Evolutionary conservation across 2,329 filamentous ascomycete species (phyloP).

Genomic region (Aspergillus transmontanensis): DNA sequence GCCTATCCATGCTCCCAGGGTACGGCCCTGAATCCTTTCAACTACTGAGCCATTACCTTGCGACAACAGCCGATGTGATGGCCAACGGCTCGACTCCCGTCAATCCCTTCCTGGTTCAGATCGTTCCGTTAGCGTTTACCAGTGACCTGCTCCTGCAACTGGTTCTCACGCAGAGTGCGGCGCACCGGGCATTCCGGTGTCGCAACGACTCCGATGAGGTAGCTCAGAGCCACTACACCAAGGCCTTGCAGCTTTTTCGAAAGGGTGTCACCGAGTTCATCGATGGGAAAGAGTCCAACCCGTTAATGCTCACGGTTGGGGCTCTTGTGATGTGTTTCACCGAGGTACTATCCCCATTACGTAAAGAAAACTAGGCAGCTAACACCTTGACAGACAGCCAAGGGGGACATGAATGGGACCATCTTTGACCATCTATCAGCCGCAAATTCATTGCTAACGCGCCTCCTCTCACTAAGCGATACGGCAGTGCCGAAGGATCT

Average conservation of each 20-base stretch:
- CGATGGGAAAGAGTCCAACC: conserved; percentile 33
- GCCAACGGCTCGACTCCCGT: conserved; percentile 51
- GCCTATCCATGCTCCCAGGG: conserved; percentile 32
- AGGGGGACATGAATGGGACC: conserved; percentile 50
- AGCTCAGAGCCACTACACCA: conserved; percentile 34
- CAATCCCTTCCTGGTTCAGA: conserved; percentile 51
- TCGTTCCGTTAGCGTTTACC: conserved; percentile 51
- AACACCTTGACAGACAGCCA: conserved; percentile 36
- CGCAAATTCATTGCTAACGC: conserved; percentile 46
- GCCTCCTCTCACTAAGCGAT: conserved; percentile 38
- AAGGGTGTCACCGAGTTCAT: conserved; percentile 33
- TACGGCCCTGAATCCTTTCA: conserved; percentile 35
- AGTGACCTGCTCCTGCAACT: conserved; percentile 51
- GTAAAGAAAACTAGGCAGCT: neutral
- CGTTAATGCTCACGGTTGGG: conserved; percentile 47
- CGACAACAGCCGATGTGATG: conserved; percentile 51
- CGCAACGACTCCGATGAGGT: conserved; percentile 32
- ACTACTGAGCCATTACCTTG: conserved; percentile 50
- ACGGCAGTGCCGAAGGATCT: conserved; percentile 40
- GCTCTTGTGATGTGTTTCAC: conserved; percentile 52
- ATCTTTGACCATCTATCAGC: conserved; percentile 52
- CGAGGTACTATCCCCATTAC: conserved; percentile 39
- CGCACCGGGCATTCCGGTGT: conserved; percentile 33
- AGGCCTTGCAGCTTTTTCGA: conserved; percentile 32
- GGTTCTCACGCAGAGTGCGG: conserved; percentile 47